A percentile compares a stretch with the other conserved stretches of the same genome.
These are phyloP conservation scores for Plasmodium gallinaceum DNA, from an alignment of 169 alveolate species.

Conservation along the genomic window DNA sequence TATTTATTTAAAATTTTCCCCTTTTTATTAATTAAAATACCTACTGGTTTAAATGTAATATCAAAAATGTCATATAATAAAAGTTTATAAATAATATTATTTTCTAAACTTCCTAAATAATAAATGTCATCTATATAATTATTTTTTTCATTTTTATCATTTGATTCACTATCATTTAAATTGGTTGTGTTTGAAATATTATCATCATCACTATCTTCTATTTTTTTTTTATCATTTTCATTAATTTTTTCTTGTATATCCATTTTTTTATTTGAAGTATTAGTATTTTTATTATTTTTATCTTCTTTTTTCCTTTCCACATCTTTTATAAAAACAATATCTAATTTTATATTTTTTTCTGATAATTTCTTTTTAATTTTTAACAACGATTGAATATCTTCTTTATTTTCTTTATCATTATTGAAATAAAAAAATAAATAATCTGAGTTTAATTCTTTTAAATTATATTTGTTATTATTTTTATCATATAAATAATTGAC, in stretches of 20 bases:
- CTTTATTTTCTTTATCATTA: slow-evolving; percentile 52
- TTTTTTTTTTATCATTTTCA: neutral
- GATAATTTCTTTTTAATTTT: slow-evolving; percentile 45
- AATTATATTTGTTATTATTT: slow-evolving; percentile 33
- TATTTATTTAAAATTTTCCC: slow-evolving; percentile 64
- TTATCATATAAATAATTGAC: slow-evolving; percentile 42
- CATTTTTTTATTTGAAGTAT: neutral
- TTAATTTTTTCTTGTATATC: neutral
- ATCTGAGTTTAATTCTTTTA: slow-evolving; percentile 61
- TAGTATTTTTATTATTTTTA: neutral
- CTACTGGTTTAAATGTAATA: slow-evolving; percentile 58
- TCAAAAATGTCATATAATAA: slow-evolving; percentile 60
- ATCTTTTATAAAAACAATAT: slow-evolving; percentile 53
- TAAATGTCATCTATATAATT: slow-evolving; percentile 59
- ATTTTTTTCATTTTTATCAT: neutral
- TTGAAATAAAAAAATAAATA: slow-evolving; percentile 51
- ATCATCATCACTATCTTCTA: neutral
- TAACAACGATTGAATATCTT: slow-evolving; percentile 41
- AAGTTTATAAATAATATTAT: slow-evolving; percentile 43
- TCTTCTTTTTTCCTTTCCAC: slow-evolving; percentile 26
- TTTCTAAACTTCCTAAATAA: slow-evolving; percentile 56
- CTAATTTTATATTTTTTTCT: slow-evolving; percentile 32
- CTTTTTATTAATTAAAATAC: slow-evolving; percentile 56
- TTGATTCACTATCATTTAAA: neutral
- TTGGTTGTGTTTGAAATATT: neutral